Base-by-base conservation (phyloP, 306 rosid genomes). In the Ceratonia siliqua region DNA sequence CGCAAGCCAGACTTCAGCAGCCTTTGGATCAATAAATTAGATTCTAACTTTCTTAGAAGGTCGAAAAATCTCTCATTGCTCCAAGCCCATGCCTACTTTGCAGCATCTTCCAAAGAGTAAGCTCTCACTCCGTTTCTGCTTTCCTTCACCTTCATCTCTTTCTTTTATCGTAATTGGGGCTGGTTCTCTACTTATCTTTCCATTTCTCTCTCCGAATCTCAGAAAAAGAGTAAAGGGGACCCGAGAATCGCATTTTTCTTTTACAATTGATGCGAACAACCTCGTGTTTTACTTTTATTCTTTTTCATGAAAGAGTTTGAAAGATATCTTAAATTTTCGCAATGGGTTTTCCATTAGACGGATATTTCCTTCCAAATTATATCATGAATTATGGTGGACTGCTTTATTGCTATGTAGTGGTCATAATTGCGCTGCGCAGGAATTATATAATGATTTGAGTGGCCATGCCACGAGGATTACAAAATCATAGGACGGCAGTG, bases 391-490 rank as follows among this genome's bases (percentile, higher is more conserved):
- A 56, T 13, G 10, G 14, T 14, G 70, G 53, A 25, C 18, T 49
- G 1, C 6, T 17, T 17, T 49, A 17, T 49, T 49, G 56, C 25
- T 12, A 1, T 25, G 13, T 55, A 0, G 35, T 24, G 1, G 13
- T 5, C 69, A 5, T 42, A 25, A 65, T 65, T 8, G 18, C 35
- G 12, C 7, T 6, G 20, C 7, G 25, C 10, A 6, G 15, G 10
- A 53, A 53, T 8, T 24, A n/a, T 6, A 5, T 38, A 14, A 18
- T 53, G 5, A 43, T 33, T 43, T 2, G 18, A 72, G 8, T 43
- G n/a, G 74, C 78, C 70, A 25, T 45, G 50, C 42, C 43, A 33
- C 22, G 17, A 55, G 55, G 55, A 64, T 35, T 24, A 18, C 10
- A 28, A 69, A 45, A 8, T 17, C 35, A 45, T 33, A 30, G 45